Evolutionary conservation across 768 basidiomycete species (phyloP).

Genomic region (Kwoniella dendrophila): DNA sequence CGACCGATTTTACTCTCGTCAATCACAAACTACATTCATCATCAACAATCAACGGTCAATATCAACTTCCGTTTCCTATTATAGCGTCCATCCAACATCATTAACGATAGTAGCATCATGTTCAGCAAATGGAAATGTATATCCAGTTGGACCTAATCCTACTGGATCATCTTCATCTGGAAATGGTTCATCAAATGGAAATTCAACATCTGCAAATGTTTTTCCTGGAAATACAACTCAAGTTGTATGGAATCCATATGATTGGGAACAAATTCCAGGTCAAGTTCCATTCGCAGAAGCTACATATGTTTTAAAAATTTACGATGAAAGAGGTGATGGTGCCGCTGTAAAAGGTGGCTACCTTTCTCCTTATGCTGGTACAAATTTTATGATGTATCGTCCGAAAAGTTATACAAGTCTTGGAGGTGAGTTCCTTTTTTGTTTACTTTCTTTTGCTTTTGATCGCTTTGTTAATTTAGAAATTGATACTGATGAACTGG

Average conservation of each 20-base stretch:
- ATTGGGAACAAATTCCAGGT: constrained; percentile 68
- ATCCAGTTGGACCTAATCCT: constrained; percentile 77
- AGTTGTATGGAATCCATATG: constrained; percentile 74
- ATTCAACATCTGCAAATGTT: constrained; percentile 46
- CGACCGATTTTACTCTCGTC: no score
- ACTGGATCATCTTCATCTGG: no score
- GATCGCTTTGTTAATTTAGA: no score
- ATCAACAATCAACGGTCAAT: no score
- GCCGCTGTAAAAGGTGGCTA: constrained; percentile 66
- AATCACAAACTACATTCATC: neutral
- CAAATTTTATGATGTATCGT: constrained; percentile 82
- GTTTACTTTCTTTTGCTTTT: no score
- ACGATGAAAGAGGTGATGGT: constrained; percentile 75
- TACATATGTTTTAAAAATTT: constrained; percentile 76
- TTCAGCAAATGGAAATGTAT: constrained; percentile 80
- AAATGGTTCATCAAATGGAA: no score
- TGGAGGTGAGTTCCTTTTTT: constrained; percentile 60
- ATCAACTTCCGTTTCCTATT: constrained; percentile 1
- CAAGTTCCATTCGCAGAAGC: constrained; percentile 72
- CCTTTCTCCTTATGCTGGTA: constrained; percentile 68
- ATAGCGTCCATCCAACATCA: constrained; percentile 65
- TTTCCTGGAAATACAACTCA: constrained; percentile 70
- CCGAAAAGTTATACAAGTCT: constrained; percentile 73
- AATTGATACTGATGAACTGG: neutral
- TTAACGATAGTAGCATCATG: constrained; percentile 81